These are phyloP conservation scores for Acanthamoeba lenticulata DNA, from an alignment of 208 protist species.

Conservation along the genomic window DNA sequence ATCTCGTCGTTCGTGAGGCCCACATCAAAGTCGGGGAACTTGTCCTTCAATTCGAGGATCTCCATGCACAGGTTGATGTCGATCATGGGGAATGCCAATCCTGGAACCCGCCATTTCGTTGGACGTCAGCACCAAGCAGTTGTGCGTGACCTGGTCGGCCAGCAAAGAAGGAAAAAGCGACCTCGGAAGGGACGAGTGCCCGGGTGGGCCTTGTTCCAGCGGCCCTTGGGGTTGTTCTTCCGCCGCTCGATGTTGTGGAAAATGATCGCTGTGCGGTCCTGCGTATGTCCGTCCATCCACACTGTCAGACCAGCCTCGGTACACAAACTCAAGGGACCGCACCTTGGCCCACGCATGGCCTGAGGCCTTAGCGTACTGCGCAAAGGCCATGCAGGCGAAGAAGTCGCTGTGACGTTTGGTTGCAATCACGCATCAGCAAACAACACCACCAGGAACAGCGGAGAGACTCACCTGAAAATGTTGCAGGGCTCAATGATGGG, in stretches of 20 bases:
- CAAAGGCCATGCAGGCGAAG: conserved; percentile 51
- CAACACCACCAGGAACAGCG: background rate
- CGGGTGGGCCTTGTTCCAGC: conserved; percentile 17
- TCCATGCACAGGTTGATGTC: conserved; percentile 65
- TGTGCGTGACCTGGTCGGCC: no score
- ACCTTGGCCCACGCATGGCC: background rate
- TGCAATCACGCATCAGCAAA: background rate
- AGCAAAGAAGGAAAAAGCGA: no score
- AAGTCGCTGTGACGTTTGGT: background rate
- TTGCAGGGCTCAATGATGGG: conserved; percentile 57
- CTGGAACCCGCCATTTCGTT: background rate
- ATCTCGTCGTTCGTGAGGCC: background rate
- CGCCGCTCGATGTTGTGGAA: conserved; percentile 34
- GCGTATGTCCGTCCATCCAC: background rate
- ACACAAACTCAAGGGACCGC: no score
- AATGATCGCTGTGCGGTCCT: background rate
- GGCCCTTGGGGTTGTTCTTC: conserved; percentile 42
- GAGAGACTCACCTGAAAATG: conserved; percentile 47
- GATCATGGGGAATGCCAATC: conserved; percentile 57
- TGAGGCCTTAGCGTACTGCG: conserved; percentile 12
- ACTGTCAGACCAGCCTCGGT: no score
- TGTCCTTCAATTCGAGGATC: conserved; percentile 2
- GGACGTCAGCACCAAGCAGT: no score
- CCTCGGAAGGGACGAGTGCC: background rate
- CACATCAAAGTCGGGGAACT: background rate